phyloP scores from a whole-genome alignment of 2,329 filamentous ascomycete genomes.

The Stenocarpella maydis region DNA sequence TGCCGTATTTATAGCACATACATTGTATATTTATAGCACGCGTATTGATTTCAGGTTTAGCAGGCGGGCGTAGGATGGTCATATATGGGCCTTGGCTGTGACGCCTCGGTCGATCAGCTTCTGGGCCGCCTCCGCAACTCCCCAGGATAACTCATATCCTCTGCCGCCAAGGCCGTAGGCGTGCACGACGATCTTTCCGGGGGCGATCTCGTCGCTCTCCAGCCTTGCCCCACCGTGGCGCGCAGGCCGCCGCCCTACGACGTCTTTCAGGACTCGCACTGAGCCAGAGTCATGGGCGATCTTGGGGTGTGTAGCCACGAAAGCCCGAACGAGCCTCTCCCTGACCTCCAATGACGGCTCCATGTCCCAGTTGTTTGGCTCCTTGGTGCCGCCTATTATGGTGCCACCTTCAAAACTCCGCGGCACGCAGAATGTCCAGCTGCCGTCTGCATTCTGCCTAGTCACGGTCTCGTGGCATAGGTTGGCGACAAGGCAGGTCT shows the following conservation, averaged over 20 bases:
- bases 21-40: not conserved
- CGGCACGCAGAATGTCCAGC: conserved; percentile 70
- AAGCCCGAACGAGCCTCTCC: conserved; percentile 52
- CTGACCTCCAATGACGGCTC: conserved; percentile 57
- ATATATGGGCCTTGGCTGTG: conserved; percentile 33
- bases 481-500: conserved; percentile 56
- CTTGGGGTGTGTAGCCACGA: conserved; percentile 47
- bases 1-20: not conserved
- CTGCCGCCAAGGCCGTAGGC: conserved; percentile 59
- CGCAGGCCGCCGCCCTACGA: conserved; percentile 43
- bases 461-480: conserved; percentile 57
- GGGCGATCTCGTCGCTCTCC: conserved; percentile 50
- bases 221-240: conserved; percentile 48
- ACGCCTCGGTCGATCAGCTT: conserved; percentile 44
- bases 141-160: conserved; percentile 59
- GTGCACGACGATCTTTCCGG: conserved; percentile 48
- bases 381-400: conserved; percentile 72
- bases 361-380: conserved; percentile 63
- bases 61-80: not conserved
- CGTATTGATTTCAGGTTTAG: not conserved
- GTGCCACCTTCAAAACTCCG: conserved; percentile 69
- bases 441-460: conserved; percentile 68
- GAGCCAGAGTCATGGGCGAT: conserved; percentile 41
- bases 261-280: conserved; percentile 41
- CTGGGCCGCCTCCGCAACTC: conserved; percentile 53